Percentiles rank a stretch among this genome's conserved stretches.
Conservation (phyloP, 352 stramenopile species). For the Pythium angustatum region DNA sequence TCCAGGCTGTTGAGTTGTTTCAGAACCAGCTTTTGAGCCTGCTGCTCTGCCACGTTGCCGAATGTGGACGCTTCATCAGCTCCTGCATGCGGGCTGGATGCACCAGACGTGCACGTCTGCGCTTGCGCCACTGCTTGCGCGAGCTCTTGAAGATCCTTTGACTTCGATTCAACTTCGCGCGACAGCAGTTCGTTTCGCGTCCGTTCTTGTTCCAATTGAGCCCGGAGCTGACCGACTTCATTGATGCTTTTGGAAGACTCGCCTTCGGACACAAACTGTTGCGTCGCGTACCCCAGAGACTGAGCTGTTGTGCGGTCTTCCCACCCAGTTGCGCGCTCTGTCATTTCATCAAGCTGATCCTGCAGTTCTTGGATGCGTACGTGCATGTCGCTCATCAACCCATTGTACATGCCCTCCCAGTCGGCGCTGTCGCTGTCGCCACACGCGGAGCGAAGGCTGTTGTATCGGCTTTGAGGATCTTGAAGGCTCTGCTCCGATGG, state of each 20-base stretch:
- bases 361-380: slow-evolving; percentile 30
- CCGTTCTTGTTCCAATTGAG: slow-evolving; percentile 4
- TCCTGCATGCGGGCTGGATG: too few relatives aligned
- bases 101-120: not conserved
- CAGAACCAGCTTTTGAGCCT: slow-evolving; percentile 31
- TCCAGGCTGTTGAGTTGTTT: slow-evolving; percentile 52
- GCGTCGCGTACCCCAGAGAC: too few relatives aligned
- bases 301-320: slow-evolving; percentile 5
- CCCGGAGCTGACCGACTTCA: not conserved
- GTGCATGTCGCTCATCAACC: slow-evolving; percentile 29
- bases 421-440: slow-evolving; percentile 19
- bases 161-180: slow-evolving; percentile 10
- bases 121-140: slow-evolving; percentile 1
- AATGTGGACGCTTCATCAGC: not conserved
- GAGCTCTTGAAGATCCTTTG: slow-evolving; percentile 13
- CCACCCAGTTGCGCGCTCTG: slow-evolving; percentile 2
- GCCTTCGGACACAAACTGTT: not conserved
- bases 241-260: too few relatives aligned
- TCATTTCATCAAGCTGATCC: slow-evolving; percentile 27
- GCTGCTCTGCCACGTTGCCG: slow-evolving; percentile 16
- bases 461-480: slow-evolving; percentile 16
- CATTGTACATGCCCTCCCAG: slow-evolving; percentile 30
- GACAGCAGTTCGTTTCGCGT: not conserved
- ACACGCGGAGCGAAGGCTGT: slow-evolving; percentile 9
- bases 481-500: slow-evolving; percentile 2